Conservation (phyloP, 352 stramenopile genomes). For the Aphanomyces euteiches region DNA sequence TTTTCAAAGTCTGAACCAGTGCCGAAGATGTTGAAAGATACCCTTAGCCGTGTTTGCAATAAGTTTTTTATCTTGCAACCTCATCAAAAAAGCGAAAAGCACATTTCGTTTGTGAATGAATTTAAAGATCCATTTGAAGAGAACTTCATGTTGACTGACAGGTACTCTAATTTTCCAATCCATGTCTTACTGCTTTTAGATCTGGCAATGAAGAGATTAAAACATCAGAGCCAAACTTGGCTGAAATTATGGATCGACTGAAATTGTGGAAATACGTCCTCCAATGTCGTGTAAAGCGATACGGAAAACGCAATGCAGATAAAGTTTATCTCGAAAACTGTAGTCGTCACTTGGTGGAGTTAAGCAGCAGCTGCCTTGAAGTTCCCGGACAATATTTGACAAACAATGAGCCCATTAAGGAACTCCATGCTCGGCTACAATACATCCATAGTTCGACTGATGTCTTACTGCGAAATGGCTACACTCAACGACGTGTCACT, state of each 20-base stretch:
- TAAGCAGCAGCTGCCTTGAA: slow-evolving; percentile 85
- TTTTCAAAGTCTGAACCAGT: slow-evolving; percentile 74
- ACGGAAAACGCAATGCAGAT: slow-evolving; percentile 61
- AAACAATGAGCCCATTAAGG: slow-evolving; percentile 88
- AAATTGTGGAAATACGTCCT: slow-evolving; percentile 90
- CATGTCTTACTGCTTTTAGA: slow-evolving; percentile 2
- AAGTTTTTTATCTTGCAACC: slow-evolving; percentile 86
- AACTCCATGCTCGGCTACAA: slow-evolving; percentile 86
- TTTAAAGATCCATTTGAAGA: slow-evolving; percentile 84
- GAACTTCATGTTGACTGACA: slow-evolving; percentile 61
- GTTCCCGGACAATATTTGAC: slow-evolving; percentile 90
- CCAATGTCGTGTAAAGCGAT: slow-evolving; percentile 74
- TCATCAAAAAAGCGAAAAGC: slow-evolving; percentile 86
- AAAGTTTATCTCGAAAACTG: slow-evolving; percentile 82
- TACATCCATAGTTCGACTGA: slow-evolving; percentile 87
- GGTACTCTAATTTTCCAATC: slow-evolving; percentile 30
- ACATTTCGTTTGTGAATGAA: slow-evolving; percentile 81
- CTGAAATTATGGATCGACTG: slow-evolving; percentile 84
- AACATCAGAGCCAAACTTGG: slow-evolving; percentile 51
- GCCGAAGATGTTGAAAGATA: slow-evolving; percentile 85
- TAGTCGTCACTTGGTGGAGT: slow-evolving; percentile 85
- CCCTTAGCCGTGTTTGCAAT: slow-evolving; percentile 86
- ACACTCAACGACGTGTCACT: slow-evolving; percentile 86
- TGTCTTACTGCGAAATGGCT: slow-evolving; percentile 81
- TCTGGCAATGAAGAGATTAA: slow-evolving; percentile 30